Evolutionary conservation across 805 yeast species (phyloP).

Genomic region (Zygosaccharomyces bisporus): DNA sequence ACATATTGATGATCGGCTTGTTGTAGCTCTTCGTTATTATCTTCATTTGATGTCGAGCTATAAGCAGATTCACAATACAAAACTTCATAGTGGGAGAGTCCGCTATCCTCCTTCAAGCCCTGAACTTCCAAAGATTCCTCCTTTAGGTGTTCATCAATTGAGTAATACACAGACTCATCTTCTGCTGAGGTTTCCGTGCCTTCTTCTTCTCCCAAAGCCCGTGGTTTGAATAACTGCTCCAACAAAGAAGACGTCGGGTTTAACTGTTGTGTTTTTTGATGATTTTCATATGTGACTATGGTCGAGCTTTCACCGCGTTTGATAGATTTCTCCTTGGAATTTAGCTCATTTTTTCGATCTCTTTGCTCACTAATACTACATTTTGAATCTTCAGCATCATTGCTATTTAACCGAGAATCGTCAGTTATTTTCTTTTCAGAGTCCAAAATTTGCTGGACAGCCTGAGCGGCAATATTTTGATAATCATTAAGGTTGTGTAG

Average conservation of each 20-base stretch:
- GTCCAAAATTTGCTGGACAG: constrained; percentile 2
- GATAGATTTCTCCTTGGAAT: background rate
- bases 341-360: background rate
- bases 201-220: background rate
- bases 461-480: constrained; percentile 17
- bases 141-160: constrained; percentile 13
- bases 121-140: background rate
- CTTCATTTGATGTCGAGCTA: constrained; percentile 24
- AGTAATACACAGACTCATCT: constrained; percentile 18
- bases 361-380: background rate
- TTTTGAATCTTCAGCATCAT: background rate
- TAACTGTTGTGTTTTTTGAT: background rate
- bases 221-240: constrained; percentile 5
- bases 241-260: background rate
- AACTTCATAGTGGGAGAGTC: constrained; percentile 17
- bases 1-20: constrained; percentile 16
- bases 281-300: background rate
- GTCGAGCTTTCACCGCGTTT: background rate
- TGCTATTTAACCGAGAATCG: background rate
- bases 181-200: constrained; percentile 1
- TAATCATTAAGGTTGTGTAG: constrained; percentile 12
- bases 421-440: background rate
- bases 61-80: constrained; percentile 24
- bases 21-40: constrained; percentile 12
- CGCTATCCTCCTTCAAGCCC: background rate